Conservation (phyloP, 768 basidiomycete genomes). For the Rhodotorula toruloides region DNA sequence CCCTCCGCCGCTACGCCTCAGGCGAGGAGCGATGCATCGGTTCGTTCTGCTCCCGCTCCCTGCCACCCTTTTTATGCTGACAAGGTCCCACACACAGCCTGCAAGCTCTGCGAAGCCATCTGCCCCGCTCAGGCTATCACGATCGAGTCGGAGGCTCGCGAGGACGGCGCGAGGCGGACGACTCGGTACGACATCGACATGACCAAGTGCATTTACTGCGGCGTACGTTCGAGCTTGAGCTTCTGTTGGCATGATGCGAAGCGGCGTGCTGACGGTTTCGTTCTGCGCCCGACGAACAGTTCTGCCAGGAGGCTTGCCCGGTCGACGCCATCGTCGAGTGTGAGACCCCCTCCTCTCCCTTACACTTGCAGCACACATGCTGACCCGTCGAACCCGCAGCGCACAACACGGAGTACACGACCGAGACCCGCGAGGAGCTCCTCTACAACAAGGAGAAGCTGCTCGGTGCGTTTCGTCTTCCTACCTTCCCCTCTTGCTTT, state of each 20-base stretch:
- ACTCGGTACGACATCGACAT: conserved; percentile 99
- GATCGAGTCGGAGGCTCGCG: conserved; percentile 92
- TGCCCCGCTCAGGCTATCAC: conserved; percentile 99
- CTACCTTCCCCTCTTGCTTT: too few relatives aligned
- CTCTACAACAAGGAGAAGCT: conserved; percentile 99
- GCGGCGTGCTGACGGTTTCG: too few relatives aligned
- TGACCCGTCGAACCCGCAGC: conserved; percentile 53
- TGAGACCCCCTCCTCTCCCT: conserved; percentile 46
- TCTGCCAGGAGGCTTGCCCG: conserved; percentile 99
- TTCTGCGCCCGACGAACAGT: conserved; percentile 44
- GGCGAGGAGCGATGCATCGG: conserved; percentile 99
- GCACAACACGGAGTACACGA: conserved; percentile 95
- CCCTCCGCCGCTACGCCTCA: conserved; percentile 87
- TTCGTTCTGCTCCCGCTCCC: conserved; percentile 51
- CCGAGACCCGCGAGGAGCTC: conserved; percentile 95
- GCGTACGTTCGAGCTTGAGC: conserved; percentile 45
- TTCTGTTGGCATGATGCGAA: background rate
- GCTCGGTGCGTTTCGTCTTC: conserved; percentile 52
- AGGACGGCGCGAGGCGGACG: conserved; percentile 91
- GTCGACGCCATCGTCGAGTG: conserved; percentile 99
- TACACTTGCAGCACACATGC: background rate
- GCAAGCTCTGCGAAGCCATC: conserved; percentile 98
- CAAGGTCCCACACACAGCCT: conserved; percentile 58
- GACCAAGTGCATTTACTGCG: conserved; percentile 99
- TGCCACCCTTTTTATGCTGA: too few relatives aligned